Evolutionary conservation across 805 yeast genomes (phyloP), one percentile per base, ranked within the genome.

Genomic region (Starmerella cellae): DNA sequence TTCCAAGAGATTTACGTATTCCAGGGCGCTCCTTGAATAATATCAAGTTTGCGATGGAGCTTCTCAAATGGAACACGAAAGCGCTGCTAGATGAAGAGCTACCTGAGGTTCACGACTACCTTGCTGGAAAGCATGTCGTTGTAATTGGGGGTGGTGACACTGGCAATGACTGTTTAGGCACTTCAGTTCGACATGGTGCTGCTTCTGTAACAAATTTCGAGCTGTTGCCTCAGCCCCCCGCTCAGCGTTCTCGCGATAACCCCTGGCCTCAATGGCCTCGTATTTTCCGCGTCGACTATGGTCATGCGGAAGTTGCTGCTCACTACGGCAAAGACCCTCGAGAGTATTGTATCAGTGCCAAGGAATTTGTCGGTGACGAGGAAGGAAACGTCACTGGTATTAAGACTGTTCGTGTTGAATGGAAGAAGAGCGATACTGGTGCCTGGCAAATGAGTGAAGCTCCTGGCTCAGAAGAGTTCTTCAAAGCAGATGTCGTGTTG

Each of bases 181-280:
- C 98, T 35, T 75, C 95, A 19, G 87, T 91, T 30, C 80, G 97
- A 68, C 97, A 91, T 61, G 96, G 95, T 34, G 97, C 97, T 49
- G 77, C 82, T 61, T 81, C 94, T 9, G 95, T 91, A 45, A 73
- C 78, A 51, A 88, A 88, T 73, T 91, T 88, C 62, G 98, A 88
- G 68, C 71, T 88, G 60, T 70, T 88, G 55, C 98, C 98, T 45
- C 77, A 79, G 55, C 98, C 98, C 50, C 82, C 96, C 29, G 71
- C 71, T 24, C 72, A 74, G 45, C 75, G 96, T 62, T 80, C 87
- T 36, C 82, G 77, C 65, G 96, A 91, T 65, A 88, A 88, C 66
- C 97, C 98, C 64, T 88, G 98, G 98, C 98, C 98, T 35, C 98
- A 88, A 68, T 88, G 97, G 97, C 97, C 98, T 54, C 74, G 95